Evolutionary conservation across 345 rosid species (phyloP), one percentile per base, ranked within the genome.

Genomic region (Arabidopsis arenosa): DNA sequence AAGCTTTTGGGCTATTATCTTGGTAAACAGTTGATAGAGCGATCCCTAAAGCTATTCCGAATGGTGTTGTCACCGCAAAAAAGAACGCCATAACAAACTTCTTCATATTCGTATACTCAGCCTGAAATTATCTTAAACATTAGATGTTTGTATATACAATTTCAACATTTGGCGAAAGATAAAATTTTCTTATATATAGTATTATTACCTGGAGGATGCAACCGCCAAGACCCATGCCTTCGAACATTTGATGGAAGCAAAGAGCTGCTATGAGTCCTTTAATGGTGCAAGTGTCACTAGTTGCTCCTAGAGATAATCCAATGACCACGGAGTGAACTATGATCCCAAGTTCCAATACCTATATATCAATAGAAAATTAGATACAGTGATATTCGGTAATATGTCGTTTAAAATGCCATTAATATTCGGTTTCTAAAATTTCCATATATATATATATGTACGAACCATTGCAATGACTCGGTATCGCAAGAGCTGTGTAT

Each of bases 221-320:
- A 21, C 95, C 95, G 2, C 93, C 93, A 15, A 85, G 95, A 36
- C 91, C 97, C 97, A 85, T 89, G 49, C 97, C 96, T 83, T 90
- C 97, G 51, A 90, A 92, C 86, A 92, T 84, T 83, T 88, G 96
- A 70, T 88, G 95, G 86, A 93, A 93, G 82, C 96, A 93, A 54
- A 90, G 89, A 30, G 98, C 98, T 36, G 94, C 91, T 4, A 90
- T 71, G 9, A 88, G 90, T 35, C 88, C 88, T 76, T 78, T 87
- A 58, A 92, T 90, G 70, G 84, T 77, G 83, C 96, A 92, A 26
- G 79, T 81, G 53, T 92, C 90, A 67, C 68, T 83, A 8, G 97
- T 85, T 36, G 97, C 90, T 44, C 97, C 92, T 63, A 90, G 30
- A 28, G 90, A 83, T 5, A 92, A 79, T 4, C 96, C 93, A 54